Percentiles rank a stretch among this genome's conserved stretches.
phyloP scores from a whole-genome alignment of 1,284 basidiomycete genomes.

The Puccinia polysora region DNA sequence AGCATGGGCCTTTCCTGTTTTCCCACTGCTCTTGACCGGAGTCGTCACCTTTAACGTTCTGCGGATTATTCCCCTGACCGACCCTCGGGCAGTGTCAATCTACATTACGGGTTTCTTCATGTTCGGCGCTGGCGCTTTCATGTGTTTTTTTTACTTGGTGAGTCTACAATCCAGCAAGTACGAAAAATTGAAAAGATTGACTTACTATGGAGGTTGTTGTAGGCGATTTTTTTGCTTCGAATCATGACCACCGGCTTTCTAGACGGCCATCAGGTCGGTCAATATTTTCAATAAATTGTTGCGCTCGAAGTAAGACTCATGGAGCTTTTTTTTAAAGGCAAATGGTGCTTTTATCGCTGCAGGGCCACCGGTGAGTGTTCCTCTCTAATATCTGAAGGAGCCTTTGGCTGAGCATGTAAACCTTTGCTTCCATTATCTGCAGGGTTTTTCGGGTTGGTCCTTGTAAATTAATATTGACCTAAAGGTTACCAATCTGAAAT shows the following conservation, averaged over 20 bases:
- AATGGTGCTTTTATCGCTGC: slow-evolving; percentile 36
- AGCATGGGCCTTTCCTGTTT: slow-evolving; percentile 39
- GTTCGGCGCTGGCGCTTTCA: slow-evolving; percentile 31
- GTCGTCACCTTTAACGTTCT: slow-evolving; percentile 26
- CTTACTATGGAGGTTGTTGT: too few relatives aligned
- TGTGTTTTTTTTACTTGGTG: slow-evolving; percentile 41
- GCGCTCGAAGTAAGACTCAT: too few relatives aligned
- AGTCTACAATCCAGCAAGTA: not conserved
- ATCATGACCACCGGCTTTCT: slow-evolving; percentile 31
- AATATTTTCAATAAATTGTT: too few relatives aligned
- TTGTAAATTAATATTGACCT: too few relatives aligned
- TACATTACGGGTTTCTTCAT: slow-evolving; percentile 14
- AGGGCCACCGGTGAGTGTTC: slow-evolving; percentile 21
- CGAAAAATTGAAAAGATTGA: not conserved
- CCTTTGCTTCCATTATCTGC: not conserved
- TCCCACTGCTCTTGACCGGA: slow-evolving; percentile 33
- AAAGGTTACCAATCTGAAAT: too few relatives aligned
- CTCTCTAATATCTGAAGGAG: not conserved
- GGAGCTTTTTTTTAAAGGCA: slow-evolving; percentile 7
- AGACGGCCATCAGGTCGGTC: slow-evolving; percentile 36
- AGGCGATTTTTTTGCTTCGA: slow-evolving; percentile 31
- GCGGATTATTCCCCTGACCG: slow-evolving; percentile 15
- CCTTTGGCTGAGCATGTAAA: not conserved
- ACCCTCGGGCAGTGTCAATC: slow-evolving; percentile 20
- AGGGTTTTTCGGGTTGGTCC: too few relatives aligned